Base-by-base conservation (phyloP, 352 stramenopile species). In the Pythium utonaiense region DNA sequence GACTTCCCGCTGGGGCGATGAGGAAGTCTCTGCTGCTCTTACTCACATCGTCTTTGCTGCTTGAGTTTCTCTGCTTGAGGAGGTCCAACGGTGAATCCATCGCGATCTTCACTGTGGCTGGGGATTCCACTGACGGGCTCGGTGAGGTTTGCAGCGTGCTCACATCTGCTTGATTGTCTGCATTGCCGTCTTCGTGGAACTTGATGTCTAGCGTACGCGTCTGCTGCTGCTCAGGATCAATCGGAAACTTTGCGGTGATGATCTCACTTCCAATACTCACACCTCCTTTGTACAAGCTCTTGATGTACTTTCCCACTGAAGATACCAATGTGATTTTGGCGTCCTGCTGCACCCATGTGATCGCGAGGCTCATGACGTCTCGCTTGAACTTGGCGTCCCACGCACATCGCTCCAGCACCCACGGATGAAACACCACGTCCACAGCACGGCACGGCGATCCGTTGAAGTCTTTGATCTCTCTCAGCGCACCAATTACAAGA, bases 301-400 rank as follows among this genome's bases (percentile, higher is more conserved):
- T 95, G 70, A 93, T 95, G 57, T 90, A 86, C 53, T 91, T 95
- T 8, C 83, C 80, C 16, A 68, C 61, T 0, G 64, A 59, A 12
- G 67, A 64, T 24, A 76, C 41, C 14, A 66, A 40, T 34, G 56
- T 60, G 55, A 73, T 51, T 3, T 72, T 63, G 3, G 79, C 75
- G 45, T 95, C 85, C 10, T 89, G 66, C 54, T 91, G 80, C 19
- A 88, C 81, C 83, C 83, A 95, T n/a, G 81, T 70, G 36, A 89
- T 71, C 24, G 85, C 83, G 19, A 95, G 69, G 48, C 88, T 89
- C 60, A 93, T 77, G 22, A 88, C 72, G 22, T 95, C 85, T 14
- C 74, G 79, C 70, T 95, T 95, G 68, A 95, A 95, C 48, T 66
- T 87, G 22, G 63, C 44, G 63, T 95, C 83, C 83, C 83, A 93